A percentile compares a stretch with the other conserved stretches of the same genome.
phyloP scores from a whole-genome alignment of 768 basidiomycete genomes.

The Russula abietina region DNA sequence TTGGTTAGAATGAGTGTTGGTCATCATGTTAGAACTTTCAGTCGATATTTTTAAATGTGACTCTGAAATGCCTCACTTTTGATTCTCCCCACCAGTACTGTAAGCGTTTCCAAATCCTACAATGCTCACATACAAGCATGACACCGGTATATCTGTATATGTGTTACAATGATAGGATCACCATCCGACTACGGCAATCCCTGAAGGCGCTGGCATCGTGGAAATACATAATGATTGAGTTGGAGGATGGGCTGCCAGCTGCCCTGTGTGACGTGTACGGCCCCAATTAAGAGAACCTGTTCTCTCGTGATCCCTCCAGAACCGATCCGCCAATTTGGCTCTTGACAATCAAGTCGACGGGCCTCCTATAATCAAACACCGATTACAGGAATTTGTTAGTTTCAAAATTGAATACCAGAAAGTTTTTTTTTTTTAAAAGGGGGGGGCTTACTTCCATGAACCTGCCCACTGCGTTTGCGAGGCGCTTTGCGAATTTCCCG shows the following conservation, averaged over 20 bases:
- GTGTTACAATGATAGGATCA: too few species aligned
- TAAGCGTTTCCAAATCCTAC: too few species aligned
- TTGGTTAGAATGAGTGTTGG: too few species aligned
- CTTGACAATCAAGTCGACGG: neutral
- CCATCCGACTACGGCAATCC: neutral
- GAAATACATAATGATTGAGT: constrained; percentile 6
- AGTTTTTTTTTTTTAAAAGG: too few species aligned
- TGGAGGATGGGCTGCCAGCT: constrained; percentile 22
- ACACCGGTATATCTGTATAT: too few species aligned
- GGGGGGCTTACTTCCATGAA: constrained; percentile 10
- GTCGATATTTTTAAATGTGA: too few species aligned
- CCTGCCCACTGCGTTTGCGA: constrained; percentile 10
- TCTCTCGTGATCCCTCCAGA: neutral
- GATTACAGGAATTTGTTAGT: too few species aligned
- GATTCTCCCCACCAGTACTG: too few species aligned
- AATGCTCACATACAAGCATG: too few species aligned
- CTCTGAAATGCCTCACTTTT: too few species aligned
- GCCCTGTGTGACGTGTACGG: constrained; percentile 15
- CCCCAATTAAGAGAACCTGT: constrained; percentile 1
- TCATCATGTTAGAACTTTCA: too few species aligned
- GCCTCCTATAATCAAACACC: neutral
- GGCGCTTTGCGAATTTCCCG: neutral
- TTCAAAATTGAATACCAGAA: neutral
- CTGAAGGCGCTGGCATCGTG: neutral
- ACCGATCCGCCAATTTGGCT: constrained; percentile 5